Evolutionary conservation across 1,139 yeast genomes (phyloP).

Genomic region (Scheffersomyces insectosa): DNA sequence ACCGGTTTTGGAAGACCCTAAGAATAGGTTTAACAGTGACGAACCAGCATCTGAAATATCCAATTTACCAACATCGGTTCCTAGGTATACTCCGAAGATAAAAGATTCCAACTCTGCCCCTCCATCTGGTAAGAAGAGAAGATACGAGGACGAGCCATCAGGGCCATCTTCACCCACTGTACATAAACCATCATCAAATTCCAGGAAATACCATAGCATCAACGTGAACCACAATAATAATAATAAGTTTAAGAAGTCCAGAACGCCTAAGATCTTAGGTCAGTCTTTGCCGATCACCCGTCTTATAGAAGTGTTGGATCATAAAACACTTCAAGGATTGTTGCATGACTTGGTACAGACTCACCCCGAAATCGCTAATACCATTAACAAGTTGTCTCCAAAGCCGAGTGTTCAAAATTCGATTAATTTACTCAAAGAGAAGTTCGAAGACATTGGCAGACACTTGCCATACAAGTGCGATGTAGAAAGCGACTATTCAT

Average conservation of each 20-base stretch:
- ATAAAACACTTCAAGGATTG: constrained; percentile 52
- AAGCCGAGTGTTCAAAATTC: constrained; percentile 56
- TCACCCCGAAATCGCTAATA: constrained; percentile 63
- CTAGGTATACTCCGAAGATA: constrained; percentile 16
- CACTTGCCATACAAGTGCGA: constrained; percentile 78
- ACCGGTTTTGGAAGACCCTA: constrained; percentile 6
- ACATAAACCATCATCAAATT: constrained; percentile 1
- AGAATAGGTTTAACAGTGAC: constrained; percentile 1
- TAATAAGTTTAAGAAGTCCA: constrained; percentile 27
- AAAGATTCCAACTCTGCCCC: neutral
- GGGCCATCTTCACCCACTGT: neutral
- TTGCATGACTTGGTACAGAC: constrained; percentile 52
- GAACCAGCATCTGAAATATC: neutral
- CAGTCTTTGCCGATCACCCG: constrained; percentile 59
- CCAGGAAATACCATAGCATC: constrained; percentile 5
- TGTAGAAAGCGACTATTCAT: constrained; percentile 79
- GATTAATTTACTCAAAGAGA: constrained; percentile 47
- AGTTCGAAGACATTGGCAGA: constrained; percentile 45
- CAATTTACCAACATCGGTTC: constrained; percentile 6
- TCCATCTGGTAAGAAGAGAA: constrained; percentile 15
- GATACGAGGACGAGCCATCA: constrained; percentile 14
- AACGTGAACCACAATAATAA: neutral
- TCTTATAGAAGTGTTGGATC: constrained; percentile 67
- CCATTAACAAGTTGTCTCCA: constrained; percentile 58
- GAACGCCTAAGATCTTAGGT: constrained; percentile 47